phyloP scores from a whole-genome alignment of 2,329 filamentous ascomycete species.

The Purpureocillium takamizusanense region DNA sequence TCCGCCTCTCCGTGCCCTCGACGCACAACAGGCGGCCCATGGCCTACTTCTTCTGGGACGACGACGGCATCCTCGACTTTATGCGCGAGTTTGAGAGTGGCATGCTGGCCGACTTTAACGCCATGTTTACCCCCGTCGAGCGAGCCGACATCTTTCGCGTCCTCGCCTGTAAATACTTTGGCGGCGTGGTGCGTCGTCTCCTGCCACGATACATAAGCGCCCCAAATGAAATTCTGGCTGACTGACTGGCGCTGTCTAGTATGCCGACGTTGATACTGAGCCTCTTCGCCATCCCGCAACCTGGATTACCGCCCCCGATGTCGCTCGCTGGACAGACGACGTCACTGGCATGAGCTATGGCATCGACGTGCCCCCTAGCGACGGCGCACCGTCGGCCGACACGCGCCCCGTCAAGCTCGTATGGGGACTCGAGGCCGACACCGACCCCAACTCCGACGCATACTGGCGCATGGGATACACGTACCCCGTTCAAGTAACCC shows the following conservation, averaged over 20 bases:
- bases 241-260: slow-evolving; percentile 7
- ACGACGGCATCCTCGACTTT: slow-evolving; percentile 10
- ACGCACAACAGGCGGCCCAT: slow-evolving; percentile 7
- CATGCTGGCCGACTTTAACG: slow-evolving; percentile 8
- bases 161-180: slow-evolving; percentile 12
- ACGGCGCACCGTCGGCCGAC: neutral
- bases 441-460: slow-evolving; percentile 10
- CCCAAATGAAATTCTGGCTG: neutral
- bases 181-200: slow-evolving; percentile 12
- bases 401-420: slow-evolving; percentile 12
- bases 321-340: slow-evolving; percentile 11
- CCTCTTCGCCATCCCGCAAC: slow-evolving; percentile 12
- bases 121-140: slow-evolving; percentile 11
- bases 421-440: slow-evolving; percentile 15
- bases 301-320: slow-evolving; percentile 12
- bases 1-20: slow-evolving; percentile 6
- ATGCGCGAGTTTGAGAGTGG: slow-evolving; percentile 10
- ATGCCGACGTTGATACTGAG: slow-evolving; percentile 15
- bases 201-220: too few relatives aligned
- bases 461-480: slow-evolving; percentile 17
- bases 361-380: neutral
- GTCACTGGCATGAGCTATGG: slow-evolving; percentile 9
- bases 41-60: slow-evolving; percentile 16
- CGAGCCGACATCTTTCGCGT: slow-evolving; percentile 14
- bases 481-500: slow-evolving; percentile 14